These are phyloP conservation scores for Vitis hybrid DNA, from an alignment of 177 flowering plant genomes.

Conservation along the genomic window DNA sequence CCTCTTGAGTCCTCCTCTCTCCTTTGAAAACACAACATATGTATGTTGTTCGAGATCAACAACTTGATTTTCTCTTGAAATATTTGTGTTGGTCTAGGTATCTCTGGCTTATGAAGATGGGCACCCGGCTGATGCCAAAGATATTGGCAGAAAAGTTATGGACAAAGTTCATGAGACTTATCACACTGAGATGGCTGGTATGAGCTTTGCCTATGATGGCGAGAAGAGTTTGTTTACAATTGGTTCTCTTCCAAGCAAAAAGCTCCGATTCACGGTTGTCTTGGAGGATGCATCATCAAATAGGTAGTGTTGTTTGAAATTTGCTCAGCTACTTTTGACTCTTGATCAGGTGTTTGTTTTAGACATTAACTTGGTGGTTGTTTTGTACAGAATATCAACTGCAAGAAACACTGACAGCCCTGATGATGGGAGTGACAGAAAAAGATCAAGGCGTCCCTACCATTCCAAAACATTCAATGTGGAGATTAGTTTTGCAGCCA, in stretches of 20 bases:
- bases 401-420: background rate
- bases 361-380: background rate
- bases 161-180: constrained; percentile 13
- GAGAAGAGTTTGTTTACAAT: constrained; percentile 18
- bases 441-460: constrained; percentile 5
- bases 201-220: constrained; percentile 21
- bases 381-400: background rate
- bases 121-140: constrained; percentile 12
- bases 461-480: constrained; percentile 9
- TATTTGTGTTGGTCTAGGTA: background rate
- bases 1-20: background rate
- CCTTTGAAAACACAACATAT: no score
- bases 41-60: background rate
- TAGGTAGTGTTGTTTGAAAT: background rate
- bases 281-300: constrained; percentile 11
- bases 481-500: constrained; percentile 10
- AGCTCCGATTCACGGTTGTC: constrained; percentile 16
- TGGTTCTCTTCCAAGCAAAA: constrained; percentile 20
- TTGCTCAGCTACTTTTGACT: background rate
- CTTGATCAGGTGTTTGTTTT: background rate
- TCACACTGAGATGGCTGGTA: constrained; percentile 10
- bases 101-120: constrained; percentile 12
- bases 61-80: background rate
- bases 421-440: constrained; percentile 1
- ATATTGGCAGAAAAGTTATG: constrained; percentile 11